Evolutionary conservation across 129 eudicot species (phyloP).

Genomic region (Gnaphalium uliginosum): DNA sequence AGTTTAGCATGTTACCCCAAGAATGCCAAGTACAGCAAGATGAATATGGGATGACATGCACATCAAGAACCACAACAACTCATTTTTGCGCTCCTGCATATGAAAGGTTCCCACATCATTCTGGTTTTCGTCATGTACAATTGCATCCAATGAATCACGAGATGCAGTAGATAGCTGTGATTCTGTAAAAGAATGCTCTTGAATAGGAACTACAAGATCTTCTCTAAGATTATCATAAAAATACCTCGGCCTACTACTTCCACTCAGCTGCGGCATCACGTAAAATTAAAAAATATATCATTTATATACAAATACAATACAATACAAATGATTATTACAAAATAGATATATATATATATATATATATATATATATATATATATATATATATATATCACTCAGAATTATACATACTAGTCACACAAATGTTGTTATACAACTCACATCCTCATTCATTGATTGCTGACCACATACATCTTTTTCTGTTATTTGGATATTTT

Average conservation of each 20-base stretch:
- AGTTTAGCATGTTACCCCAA: slow-evolving; percentile 59
- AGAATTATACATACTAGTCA: too few relatives aligned
- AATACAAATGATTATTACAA: background rate
- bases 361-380: too few relatives aligned
- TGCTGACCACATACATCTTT: background rate
- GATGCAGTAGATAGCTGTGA: slow-evolving; percentile 28
- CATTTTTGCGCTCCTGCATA: slow-evolving; percentile 43
- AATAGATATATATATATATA: too few relatives aligned
- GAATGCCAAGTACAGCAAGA: slow-evolving; percentile 77
- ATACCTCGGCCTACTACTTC: slow-evolving; percentile 29
- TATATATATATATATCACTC: too few relatives aligned
- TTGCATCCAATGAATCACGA: slow-evolving; percentile 38
- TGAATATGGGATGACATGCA: slow-evolving; percentile 54
- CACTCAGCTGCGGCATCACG: slow-evolving; percentile 9
- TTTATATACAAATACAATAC: too few relatives aligned
- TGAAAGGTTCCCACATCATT: slow-evolving; percentile 11
- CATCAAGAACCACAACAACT: slow-evolving; percentile 47
- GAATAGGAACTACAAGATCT: slow-evolving; percentile 40
- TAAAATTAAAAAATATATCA: background rate
- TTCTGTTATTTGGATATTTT: background rate
- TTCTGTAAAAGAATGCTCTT: slow-evolving; percentile 30
- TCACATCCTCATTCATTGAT: background rate
- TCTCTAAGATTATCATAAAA: slow-evolving; percentile 36
- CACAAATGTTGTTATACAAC: background rate
- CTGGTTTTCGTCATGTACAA: slow-evolving; percentile 22